A percentile compares a stretch with the other conserved stretches of the same genome.
These are phyloP conservation scores for Leishmania tarentolae DNA, from an alignment of 208 protist species.

Conservation along the genomic window DNA sequence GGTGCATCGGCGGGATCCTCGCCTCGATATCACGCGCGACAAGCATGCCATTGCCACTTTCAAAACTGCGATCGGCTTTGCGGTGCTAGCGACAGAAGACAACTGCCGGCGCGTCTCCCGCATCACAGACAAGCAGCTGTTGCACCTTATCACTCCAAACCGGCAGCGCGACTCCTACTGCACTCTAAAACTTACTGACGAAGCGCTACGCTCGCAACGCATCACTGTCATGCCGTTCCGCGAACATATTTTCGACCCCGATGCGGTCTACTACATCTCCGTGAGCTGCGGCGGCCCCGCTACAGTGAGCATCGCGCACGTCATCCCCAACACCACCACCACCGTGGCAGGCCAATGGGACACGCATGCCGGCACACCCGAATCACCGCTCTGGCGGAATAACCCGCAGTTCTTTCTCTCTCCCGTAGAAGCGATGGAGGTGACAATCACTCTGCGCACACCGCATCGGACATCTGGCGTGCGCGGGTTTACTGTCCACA, in stretches of 20 bases:
- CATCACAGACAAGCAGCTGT: constrained; percentile 42
- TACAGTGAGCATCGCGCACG: constrained; percentile 32
- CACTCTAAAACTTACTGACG: constrained; percentile 19
- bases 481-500: constrained; percentile 84
- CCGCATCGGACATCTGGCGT: constrained; percentile 6
- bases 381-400: constrained; percentile 71
- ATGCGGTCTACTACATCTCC: constrained; percentile 42
- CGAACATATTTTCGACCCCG: constrained; percentile 29
- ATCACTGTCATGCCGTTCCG: constrained; percentile 53
- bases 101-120: constrained; percentile 50
- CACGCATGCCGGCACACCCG: constrained; percentile 48
- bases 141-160: constrained; percentile 27
- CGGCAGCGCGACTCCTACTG: constrained; percentile 34
- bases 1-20: constrained; percentile 76
- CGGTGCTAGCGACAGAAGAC: constrained; percentile 55
- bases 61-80: constrained; percentile 58
- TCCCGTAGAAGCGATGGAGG: constrained; percentile 60
- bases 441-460: constrained; percentile 53
- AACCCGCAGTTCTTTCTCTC: constrained; percentile 89
- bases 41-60: constrained; percentile 53
- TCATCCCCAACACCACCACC: constrained; percentile 40
- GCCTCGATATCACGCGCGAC: constrained; percentile 58
- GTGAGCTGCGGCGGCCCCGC: constrained; percentile 28
- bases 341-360: constrained; percentile 62
- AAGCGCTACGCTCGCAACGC: constrained; percentile 7